These are phyloP conservation scores for Boechera stricta DNA, from an alignment of 345 rosid genomes.

Conservation along the genomic window DNA sequence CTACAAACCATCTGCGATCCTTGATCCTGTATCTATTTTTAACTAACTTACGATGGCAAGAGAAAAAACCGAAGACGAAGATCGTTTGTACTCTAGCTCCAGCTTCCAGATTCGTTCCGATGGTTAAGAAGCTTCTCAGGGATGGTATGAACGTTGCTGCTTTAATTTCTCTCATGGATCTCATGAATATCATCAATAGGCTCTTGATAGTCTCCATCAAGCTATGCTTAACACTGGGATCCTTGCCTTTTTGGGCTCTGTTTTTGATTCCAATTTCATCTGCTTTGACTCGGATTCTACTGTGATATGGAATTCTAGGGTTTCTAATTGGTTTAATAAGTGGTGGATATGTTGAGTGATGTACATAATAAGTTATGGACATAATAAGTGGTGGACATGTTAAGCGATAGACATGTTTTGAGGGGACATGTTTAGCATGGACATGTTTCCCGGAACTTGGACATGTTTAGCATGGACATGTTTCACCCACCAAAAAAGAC, in stretches of 20 bases:
- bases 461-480: too few species aligned
- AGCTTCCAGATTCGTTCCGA: conserved; percentile 76
- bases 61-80: conserved; percentile 86
- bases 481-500: too few species aligned
- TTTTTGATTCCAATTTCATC: conserved; percentile 27
- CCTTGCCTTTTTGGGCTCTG: neutral
- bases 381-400: too few species aligned
- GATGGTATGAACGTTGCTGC: conserved; percentile 99
- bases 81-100: conserved; percentile 97
- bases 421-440: too few species aligned
- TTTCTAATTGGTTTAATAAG: conserved; percentile 10
- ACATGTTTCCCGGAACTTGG: too few species aligned
- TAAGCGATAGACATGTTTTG: too few species aligned
- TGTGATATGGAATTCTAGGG: conserved; percentile 37
- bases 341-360: too few species aligned
- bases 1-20: conserved; percentile 5
- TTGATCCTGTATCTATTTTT: neutral
- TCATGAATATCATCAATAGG: conserved; percentile 90
- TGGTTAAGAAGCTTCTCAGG: conserved; percentile 80
- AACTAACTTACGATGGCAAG: conserved; percentile 30
- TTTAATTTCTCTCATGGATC: conserved; percentile 99
- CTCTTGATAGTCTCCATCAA: conserved; percentile 80
- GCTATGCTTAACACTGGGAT: conserved; percentile 90
- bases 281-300: conserved; percentile 10
- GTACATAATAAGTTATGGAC: too few species aligned